Evolutionary conservation across 2,329 filamentous ascomycete genomes (phyloP).

Genomic region (Ophiosphaerella herpotricha): DNA sequence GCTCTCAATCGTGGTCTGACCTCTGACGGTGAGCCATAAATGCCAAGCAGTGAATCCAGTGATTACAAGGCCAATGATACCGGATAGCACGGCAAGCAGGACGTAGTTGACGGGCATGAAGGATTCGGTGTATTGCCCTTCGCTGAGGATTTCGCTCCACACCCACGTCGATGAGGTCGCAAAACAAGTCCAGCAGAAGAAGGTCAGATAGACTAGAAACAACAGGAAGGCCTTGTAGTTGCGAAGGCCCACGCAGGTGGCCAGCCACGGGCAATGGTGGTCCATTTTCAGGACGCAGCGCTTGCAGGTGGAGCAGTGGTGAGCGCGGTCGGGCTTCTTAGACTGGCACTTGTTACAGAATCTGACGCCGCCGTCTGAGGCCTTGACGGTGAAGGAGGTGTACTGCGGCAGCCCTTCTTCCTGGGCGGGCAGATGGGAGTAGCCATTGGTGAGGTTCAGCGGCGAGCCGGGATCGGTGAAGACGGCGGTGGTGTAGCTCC

Average conservation of each 20-base stretch:
- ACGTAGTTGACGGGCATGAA: slow-evolving; percentile 90
- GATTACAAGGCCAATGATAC: slow-evolving; percentile 89
- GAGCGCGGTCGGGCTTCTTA: slow-evolving; percentile 90
- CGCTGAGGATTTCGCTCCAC: slow-evolving; percentile 77
- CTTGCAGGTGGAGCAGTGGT: slow-evolving; percentile 94
- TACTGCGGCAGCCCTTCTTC: slow-evolving; percentile 59
- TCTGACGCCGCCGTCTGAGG: slow-evolving; percentile 75
- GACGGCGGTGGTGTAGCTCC: slow-evolving; percentile 89
- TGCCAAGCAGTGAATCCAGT: slow-evolving; percentile 93
- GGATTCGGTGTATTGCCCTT: slow-evolving; percentile 72
- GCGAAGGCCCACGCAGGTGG: slow-evolving; percentile 87
- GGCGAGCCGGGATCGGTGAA: slow-evolving; percentile 86
- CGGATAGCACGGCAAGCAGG: slow-evolving; percentile 80
- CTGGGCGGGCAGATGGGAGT: slow-evolving; percentile 80
- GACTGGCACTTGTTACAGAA: slow-evolving; percentile 98
- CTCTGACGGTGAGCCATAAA: slow-evolving; percentile 75
- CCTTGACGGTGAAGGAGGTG: slow-evolving; percentile 88
- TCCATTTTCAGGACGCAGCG: slow-evolving; percentile 99
- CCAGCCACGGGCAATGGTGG: slow-evolving; percentile 97
- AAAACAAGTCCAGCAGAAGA: slow-evolving; percentile 85
- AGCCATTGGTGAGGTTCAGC: slow-evolving; percentile 59
- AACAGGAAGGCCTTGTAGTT: slow-evolving; percentile 97
- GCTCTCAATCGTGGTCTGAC: slow-evolving; percentile 94
- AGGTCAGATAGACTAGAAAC: slow-evolving; percentile 84
- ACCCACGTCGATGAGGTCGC: slow-evolving; percentile 79